Conservation (phyloP, 129 eudicot genomes). For the Flaveria linearis region DNA sequence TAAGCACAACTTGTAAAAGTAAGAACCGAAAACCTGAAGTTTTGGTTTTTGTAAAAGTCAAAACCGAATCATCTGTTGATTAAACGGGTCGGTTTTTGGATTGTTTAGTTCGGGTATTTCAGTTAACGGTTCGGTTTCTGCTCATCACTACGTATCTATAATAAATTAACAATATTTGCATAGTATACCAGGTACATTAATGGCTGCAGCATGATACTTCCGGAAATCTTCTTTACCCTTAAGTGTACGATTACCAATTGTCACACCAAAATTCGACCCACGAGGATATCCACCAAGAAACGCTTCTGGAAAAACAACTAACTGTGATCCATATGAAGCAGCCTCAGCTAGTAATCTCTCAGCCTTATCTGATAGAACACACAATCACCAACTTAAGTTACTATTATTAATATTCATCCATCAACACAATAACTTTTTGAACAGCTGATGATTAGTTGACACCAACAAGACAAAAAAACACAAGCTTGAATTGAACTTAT, state of each 20-base stretch:
- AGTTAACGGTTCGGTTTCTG: neutral
- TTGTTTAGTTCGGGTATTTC: neutral
- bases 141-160: neutral
- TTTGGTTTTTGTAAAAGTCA: neutral
- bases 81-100: neutral
- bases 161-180: neutral
- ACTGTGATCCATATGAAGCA: slow-evolving; percentile 83
- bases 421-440: neutral
- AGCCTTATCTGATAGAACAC: slow-evolving; percentile 68
- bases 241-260: slow-evolving; percentile 74
- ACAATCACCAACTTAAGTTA: neutral
- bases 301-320: slow-evolving; percentile 98
- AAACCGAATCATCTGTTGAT: neutral
- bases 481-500: slow-evolving; percentile 3
- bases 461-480: neutral
- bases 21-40: neutral
- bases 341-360: slow-evolving; percentile 95
- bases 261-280: slow-evolving; percentile 89
- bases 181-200: slow-evolving; percentile 82
- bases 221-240: slow-evolving; percentile 93
- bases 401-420: neutral
- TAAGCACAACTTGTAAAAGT: too few relatives aligned
- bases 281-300: slow-evolving; percentile 99
- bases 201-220: slow-evolving; percentile 89
- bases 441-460: neutral